Evolutionary conservation across 2,329 filamentous ascomycete species (phyloP).

Genomic region (Pestalotiopsis fici): DNA sequence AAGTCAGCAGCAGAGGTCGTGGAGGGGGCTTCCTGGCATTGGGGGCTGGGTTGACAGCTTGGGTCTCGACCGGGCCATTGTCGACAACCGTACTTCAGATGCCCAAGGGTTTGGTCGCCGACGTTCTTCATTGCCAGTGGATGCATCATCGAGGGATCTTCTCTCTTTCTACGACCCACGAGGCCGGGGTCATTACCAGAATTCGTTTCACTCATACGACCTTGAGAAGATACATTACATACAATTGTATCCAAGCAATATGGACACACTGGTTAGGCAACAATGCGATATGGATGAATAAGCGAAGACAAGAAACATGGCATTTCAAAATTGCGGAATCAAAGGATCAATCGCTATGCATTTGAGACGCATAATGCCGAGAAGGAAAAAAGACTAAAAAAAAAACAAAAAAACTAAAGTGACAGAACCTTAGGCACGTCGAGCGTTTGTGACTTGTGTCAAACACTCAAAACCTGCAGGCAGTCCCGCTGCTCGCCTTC

Average conservation of each 20-base stretch:
- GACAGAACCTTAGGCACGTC: neutral
- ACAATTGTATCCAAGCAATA: neutral
- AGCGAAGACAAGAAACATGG: neutral
- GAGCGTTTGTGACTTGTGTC: neutral
- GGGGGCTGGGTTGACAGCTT: constrained; percentile 3
- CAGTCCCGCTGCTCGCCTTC: neutral
- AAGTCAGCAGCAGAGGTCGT: neutral
- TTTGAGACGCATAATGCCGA: neutral
- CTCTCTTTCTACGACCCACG: neutral
- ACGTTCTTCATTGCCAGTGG: neutral
- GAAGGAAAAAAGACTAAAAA: neutral
- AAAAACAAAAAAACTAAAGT: neutral
- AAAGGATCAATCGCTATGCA: neutral
- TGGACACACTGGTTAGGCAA: neutral
- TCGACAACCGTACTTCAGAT: neutral
- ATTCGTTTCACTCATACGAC: neutral
- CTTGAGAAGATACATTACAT: neutral
- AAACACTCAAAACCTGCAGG: neutral
- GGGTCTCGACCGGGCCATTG: constrained; percentile 2
- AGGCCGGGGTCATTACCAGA: neutral
- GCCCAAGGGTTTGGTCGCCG: neutral
- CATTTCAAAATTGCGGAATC: neutral
- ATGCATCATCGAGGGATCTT: neutral
- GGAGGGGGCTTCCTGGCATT: neutral
- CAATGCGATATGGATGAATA: neutral